Percentiles rank a stretch among this genome's conserved stretches.
phyloP scores from a whole-genome alignment of 805 yeast species.

The Pichia manshurica region DNA sequence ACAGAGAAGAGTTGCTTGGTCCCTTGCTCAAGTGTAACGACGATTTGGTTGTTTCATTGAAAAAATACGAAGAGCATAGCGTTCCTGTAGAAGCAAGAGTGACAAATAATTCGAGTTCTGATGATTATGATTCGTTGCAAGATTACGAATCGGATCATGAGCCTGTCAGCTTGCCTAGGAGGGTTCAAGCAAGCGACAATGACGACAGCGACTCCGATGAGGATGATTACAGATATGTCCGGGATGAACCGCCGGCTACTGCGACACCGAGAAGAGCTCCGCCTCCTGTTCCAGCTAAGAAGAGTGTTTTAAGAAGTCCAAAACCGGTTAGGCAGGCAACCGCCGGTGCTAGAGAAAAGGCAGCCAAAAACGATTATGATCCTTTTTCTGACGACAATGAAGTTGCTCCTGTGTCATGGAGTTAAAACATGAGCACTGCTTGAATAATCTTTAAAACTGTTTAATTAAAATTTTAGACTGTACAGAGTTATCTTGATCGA shows the following conservation, averaged over 20 bases:
- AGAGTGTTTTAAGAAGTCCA: conserved; percentile 15
- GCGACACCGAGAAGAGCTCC: conserved; percentile 17
- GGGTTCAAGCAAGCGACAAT: not conserved
- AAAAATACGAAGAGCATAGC: conserved; percentile 57
- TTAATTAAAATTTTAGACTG: too few relatives aligned
- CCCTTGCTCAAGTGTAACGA: conserved; percentile 85
- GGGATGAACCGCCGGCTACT: conserved; percentile 4
- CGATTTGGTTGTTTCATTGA: conserved; percentile 70
- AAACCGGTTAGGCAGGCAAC: not conserved
- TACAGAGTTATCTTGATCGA: too few relatives aligned
- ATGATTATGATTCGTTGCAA: conserved; percentile 35
- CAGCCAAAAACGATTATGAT: conserved; percentile 20
- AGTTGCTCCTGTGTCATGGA: conserved; percentile 28
- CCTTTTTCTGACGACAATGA: conserved; percentile 32
- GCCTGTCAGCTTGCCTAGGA: not conserved
- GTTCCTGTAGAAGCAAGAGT: conserved; percentile 26
- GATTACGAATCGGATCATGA: conserved; percentile 31
- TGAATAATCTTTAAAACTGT: too few relatives aligned
- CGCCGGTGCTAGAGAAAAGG: not conserved
- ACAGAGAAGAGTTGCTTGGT: conserved; percentile 84
- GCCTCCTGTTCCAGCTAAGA: conserved; percentile 28
- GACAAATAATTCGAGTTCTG: conserved; percentile 35
- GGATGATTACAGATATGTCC: conserved; percentile 5
- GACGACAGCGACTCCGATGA: conserved; percentile 5
- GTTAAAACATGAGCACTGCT: conserved; percentile 9